phyloP scores from a whole-genome alignment of 106 monocot genomes.

The Posidonia australis region DNA sequence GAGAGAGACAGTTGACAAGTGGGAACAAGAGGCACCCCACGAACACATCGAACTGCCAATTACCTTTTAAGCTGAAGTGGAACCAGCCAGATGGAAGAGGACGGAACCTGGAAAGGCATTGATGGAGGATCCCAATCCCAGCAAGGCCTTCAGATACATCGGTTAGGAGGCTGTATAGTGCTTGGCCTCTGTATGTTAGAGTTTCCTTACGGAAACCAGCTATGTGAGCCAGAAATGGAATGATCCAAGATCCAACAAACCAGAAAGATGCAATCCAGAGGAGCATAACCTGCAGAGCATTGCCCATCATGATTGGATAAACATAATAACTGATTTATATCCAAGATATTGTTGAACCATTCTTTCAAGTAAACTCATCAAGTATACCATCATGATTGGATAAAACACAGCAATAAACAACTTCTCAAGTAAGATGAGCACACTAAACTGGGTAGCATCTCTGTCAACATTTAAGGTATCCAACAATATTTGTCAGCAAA shows the following conservation, averaged over 20 bases:
- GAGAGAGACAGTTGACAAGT: conserved; percentile 50
- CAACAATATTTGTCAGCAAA: no score
- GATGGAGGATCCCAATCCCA: conserved; percentile 56
- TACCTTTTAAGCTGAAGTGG: conserved; percentile 44
- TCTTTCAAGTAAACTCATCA: no score
- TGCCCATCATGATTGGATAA: no score
- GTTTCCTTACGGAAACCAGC: conserved; percentile 55
- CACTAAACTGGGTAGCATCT: no score
- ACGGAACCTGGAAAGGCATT: conserved; percentile 38
- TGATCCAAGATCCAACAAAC: conserved; percentile 71
- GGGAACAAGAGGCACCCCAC: conserved; percentile 60
- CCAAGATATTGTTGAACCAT: no score
- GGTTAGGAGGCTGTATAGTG: conserved; percentile 62
- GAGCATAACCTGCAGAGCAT: conserved; percentile 45
- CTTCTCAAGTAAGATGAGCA: no score
- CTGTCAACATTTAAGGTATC: no score
- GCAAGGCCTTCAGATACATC: conserved; percentile 57
- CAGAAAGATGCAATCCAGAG: conserved; percentile 67
- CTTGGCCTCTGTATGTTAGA: conserved; percentile 58
- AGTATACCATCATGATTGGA: no score
- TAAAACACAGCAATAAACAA: no score
- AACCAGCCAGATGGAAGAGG: conserved; percentile 69
- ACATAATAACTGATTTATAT: no score
- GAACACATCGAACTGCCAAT: conserved; percentile 48
- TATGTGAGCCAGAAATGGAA: conserved; percentile 48